Evolutionary conservation across 352 stramenopile genomes (phyloP), one percentile per base, ranked within the genome.

Genomic region (Phytopythium litorale): DNA sequence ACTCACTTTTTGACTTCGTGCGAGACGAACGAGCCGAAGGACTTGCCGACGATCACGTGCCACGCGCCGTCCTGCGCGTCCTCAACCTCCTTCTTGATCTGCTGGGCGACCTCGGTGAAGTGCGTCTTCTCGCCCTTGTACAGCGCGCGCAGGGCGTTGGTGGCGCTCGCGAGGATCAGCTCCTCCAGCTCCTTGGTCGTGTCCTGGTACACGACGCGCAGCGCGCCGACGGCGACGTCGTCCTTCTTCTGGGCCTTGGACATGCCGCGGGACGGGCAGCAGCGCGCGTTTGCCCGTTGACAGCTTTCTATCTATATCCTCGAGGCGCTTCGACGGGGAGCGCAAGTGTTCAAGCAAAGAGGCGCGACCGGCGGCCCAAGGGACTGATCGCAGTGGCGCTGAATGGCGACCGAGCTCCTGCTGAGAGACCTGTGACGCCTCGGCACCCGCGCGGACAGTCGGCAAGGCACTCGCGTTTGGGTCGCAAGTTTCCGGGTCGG

Each of bases 41-140:
- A 91, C 61, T 93, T 94, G 75, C 86, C 86, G 11, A 94, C 84
- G 60, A 93, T 83, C 21, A 94, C 85, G 58, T 93, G 86, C 84
- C 84, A 96, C 38, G 79, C 78, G 35, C 86, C 86, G 45, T 74
- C 64, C 55, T 92, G 65, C 33, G 66, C 65, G 46, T 93, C 83
- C 52, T 92, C 83, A 38, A 94, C 63, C 9, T 91, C 83, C 40
- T 83, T 85, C 50, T 91, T 94, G 63, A 94, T 80, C 61, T 89
- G 77, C 67, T 92, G 73, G 9, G 82, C 86, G 25, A 93, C 75
- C 30, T 94, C 81, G 4, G 82, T 89, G 66, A 92, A 93, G 55
- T 92, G 83, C 50, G 67, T 89, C 66, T 93, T 91, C 52, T 96
- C 84, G 61, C 84, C 84, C 49, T 94, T 94, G 79, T 91, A 93